Evolutionary conservation across 2,329 filamentous ascomycete species (phyloP).

Genomic region (Aspergillus nomiae): DNA sequence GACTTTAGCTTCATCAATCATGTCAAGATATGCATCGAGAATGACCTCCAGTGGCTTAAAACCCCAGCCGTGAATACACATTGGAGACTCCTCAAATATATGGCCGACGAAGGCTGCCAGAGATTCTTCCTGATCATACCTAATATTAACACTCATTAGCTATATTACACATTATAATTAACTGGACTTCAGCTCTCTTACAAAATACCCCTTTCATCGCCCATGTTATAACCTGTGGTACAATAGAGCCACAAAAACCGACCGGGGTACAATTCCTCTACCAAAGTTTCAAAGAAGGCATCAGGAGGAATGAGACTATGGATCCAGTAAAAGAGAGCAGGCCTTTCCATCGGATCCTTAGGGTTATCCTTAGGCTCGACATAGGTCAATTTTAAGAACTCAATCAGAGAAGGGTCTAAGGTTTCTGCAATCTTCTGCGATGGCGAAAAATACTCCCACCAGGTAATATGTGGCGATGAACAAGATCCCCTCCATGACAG

Average conservation of each 20-base stretch:
- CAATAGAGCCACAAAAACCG: not conserved
- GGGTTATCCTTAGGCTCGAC: not conserved
- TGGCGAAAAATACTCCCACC: not conserved
- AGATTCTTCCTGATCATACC: not conserved
- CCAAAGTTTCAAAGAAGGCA: not conserved
- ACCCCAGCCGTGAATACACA: not conserved
- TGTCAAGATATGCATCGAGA: constrained; percentile 8
- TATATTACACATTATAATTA: not conserved
- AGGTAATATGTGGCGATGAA: not conserved
- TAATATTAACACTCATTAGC: not conserved
- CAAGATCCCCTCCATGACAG: not conserved
- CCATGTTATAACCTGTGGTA: not conserved
- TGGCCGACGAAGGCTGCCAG: not conserved
- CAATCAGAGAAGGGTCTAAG: not conserved
- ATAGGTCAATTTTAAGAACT: not conserved
- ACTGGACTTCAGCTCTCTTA: not conserved
- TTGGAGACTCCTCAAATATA: not conserved
- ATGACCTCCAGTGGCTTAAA: constrained; percentile 12
- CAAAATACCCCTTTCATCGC: not conserved
- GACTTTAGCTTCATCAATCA: constrained; percentile 12
- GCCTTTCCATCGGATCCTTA: not conserved
- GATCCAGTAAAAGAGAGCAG: not conserved
- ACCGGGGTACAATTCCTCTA: not conserved
- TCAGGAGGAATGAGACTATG: not conserved
- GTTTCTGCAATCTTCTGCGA: not conserved